phyloP scores from a whole-genome alignment of 73 alveolate species.

The Blepharisma stoltei region DNA sequence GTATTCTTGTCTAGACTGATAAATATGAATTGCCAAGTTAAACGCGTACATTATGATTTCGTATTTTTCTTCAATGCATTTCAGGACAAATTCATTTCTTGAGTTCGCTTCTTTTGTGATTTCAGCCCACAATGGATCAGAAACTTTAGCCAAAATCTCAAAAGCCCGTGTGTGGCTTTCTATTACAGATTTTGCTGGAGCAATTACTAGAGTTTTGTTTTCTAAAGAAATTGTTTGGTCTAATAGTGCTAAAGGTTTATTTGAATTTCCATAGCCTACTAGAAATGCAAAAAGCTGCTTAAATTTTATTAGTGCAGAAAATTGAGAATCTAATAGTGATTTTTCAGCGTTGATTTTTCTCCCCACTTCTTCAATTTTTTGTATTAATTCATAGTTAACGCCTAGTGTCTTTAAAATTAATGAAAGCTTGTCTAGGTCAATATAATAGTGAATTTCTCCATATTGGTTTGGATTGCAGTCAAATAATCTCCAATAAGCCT shows the following conservation, averaged over 20 bases:
- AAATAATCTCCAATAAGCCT: not conserved
- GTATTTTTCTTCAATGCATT: not conserved
- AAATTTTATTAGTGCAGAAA: not conserved
- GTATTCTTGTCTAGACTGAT: not conserved
- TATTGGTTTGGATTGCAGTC: conserved; percentile 15
- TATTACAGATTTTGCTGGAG: not conserved
- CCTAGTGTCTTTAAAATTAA: not conserved
- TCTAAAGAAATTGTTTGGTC: too few relatives aligned
- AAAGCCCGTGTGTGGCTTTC: not conserved
- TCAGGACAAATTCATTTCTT: not conserved
- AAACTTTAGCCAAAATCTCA: not conserved
- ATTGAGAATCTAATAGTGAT: conserved; percentile 19
- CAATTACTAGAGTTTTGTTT: not conserved
- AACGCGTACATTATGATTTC: not conserved
- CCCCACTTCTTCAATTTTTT: not conserved
- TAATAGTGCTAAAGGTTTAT: not conserved
- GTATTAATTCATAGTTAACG: not conserved
- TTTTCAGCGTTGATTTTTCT: not conserved
- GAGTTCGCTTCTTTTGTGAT: not conserved
- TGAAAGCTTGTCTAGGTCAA: not conserved
- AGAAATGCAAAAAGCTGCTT: not conserved
- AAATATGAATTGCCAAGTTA: not conserved
- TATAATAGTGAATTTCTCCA: not conserved
- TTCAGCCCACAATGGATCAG: not conserved
- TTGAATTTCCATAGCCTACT: not conserved